Evolutionary conservation across 495 filamentous ascomycete genomes (phyloP).

Genomic region (Hypoxylon intermedium): DNA sequence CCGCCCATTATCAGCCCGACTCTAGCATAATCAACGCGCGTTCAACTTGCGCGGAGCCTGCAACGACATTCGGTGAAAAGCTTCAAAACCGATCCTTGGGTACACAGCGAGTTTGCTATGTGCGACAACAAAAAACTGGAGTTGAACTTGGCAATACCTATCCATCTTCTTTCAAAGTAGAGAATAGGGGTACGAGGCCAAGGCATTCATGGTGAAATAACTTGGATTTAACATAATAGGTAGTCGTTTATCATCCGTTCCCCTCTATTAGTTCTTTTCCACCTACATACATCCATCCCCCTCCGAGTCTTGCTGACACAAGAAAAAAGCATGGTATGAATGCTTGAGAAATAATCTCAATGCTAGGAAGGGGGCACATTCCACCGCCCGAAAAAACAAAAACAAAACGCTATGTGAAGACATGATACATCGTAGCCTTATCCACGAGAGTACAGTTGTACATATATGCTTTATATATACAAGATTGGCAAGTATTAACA

Average conservation of each 20-base stretch:
- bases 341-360: constrained; percentile 13
- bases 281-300: background rate
- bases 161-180: background rate
- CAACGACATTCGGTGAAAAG: too few species aligned
- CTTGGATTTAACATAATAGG: too few species aligned
- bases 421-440: constrained; percentile 4
- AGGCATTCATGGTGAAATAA: too few species aligned
- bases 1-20: constrained; percentile 2
- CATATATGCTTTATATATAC: constrained; percentile 8
- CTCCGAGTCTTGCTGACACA: constrained; percentile 5
- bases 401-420: constrained; percentile 4
- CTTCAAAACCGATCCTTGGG: too few species aligned
- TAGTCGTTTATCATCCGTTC: constrained; percentile 28
- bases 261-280: constrained; percentile 7
- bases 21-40: constrained; percentile 25
- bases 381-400: constrained; percentile 1
- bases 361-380: background rate
- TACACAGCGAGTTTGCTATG: background rate
- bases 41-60: too few species aligned
- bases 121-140: too few species aligned
- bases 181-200: too few species aligned
- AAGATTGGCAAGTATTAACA: background rate
- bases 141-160: too few species aligned
- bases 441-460: background rate
- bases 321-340: constrained; percentile 30